phyloP scores from a whole-genome alignment of 2,329 filamentous ascomycete genomes.

The Aspergillus fischeri region DNA sequence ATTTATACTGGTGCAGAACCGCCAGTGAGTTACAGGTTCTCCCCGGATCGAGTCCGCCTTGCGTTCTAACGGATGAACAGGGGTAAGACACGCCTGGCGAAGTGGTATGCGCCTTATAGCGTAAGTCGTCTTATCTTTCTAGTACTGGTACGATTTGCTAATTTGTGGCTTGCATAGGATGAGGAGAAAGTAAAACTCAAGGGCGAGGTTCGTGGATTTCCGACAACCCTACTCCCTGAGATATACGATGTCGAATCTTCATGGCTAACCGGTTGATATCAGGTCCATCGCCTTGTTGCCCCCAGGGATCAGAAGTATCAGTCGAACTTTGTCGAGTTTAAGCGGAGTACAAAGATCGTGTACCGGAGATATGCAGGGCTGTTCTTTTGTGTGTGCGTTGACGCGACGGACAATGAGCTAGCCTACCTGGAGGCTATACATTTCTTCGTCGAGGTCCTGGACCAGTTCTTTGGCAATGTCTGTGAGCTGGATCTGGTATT shows the following conservation, averaged over 20 bases:
- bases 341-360: constrained; percentile 75
- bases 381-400: constrained; percentile 99
- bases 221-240: not conserved
- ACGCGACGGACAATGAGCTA: constrained; percentile 97
- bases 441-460: constrained; percentile 98
- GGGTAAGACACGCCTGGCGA: constrained; percentile 96
- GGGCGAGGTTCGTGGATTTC: constrained; percentile 66
- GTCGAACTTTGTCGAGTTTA: constrained; percentile 94
- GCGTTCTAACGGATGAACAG: constrained; percentile 46
- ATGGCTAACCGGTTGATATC: constrained; percentile 11
- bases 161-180: constrained; percentile 52
- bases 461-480: constrained; percentile 98
- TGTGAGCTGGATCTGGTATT: constrained; percentile 90
- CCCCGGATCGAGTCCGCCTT: not conserved
- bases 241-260: not conserved
- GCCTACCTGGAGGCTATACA: constrained; percentile 97
- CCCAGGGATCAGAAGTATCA: constrained; percentile 99
- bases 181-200: constrained; percentile 99
- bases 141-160: not conserved
- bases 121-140: constrained; percentile 38
- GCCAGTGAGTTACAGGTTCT: constrained; percentile 58
- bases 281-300: constrained; percentile 95
- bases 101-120: constrained; percentile 98
- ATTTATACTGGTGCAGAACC: constrained; percentile 85
- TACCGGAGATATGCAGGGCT: constrained; percentile 96